A percentile compares a stretch with the other conserved stretches of the same genome.
Evolutionary conservation across 352 stramenopile genomes (phyloP).

Genomic region (Phytophthora macrochlamydospora): DNA sequence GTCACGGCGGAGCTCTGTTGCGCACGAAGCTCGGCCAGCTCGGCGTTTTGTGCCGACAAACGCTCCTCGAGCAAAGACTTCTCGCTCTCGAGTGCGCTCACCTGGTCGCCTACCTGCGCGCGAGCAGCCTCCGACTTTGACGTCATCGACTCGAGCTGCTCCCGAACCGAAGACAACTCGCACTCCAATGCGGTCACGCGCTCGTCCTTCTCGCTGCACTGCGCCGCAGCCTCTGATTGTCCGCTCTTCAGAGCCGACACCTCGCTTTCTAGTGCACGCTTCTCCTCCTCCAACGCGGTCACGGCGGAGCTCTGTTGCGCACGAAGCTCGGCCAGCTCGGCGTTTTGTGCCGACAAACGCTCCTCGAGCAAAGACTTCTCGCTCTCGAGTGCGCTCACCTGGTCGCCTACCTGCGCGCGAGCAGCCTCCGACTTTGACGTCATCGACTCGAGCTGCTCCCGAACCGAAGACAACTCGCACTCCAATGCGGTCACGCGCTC

Average conservation of each 20-base stretch:
- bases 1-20: conserved; percentile 1
- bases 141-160: not conserved
- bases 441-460: not conserved
- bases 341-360: conserved; percentile 1
- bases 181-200: not conserved
- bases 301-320: not conserved
- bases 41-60: not conserved
- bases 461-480: not conserved
- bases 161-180: not conserved
- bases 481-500: not conserved
- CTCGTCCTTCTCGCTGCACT: conserved; percentile 1
- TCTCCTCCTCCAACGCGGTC: not conserved
- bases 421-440: not conserved
- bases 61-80: conserved; percentile 1
- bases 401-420: not conserved
- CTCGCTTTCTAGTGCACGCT: not conserved
- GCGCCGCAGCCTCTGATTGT: not conserved
- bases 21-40: not conserved
- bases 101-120: not conserved
- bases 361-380: conserved; percentile 1
- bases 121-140: not conserved
- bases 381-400: not conserved
- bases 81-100: not conserved
- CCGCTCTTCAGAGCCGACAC: not conserved
- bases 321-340: not conserved